Percentiles rank a stretch among this genome's conserved stretches.
These are phyloP conservation scores for Alternaria sp. DNA, from an alignment of 2,329 filamentous ascomycete species.

Conservation along the genomic window DNA sequence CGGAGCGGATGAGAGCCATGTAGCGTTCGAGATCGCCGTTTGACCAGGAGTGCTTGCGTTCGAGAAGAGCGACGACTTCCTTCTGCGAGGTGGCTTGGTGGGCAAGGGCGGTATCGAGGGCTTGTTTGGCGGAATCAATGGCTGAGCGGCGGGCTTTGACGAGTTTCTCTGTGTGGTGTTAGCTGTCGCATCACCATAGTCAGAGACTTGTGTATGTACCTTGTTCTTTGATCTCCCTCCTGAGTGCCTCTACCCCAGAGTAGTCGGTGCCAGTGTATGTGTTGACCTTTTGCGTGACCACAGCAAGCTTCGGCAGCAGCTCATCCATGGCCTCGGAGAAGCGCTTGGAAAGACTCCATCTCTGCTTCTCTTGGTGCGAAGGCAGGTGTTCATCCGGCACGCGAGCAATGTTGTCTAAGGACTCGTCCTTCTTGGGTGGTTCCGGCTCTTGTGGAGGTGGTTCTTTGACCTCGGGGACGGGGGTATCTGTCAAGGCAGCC, in stretches of 20 bases:
- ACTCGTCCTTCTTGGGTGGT: slow-evolving; percentile 13
- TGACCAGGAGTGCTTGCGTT: slow-evolving; percentile 92
- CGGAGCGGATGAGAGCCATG: slow-evolving; percentile 86
- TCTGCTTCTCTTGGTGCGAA: slow-evolving; percentile 59
- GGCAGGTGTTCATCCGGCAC: slow-evolving; percentile 55
- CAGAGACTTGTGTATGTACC: slow-evolving; percentile 47
- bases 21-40: slow-evolving; percentile 90
- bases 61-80: slow-evolving; percentile 91
- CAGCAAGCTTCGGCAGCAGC: slow-evolving; percentile 81
- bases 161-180: slow-evolving; percentile 53
- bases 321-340: slow-evolving; percentile 85
- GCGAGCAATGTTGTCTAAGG: slow-evolving; percentile 36
- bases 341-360: slow-evolving; percentile 65
- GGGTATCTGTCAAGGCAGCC: slow-evolving; percentile 2
- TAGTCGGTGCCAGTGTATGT: slow-evolving; percentile 88
- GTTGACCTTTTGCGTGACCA: slow-evolving; percentile 87
- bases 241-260: slow-evolving; percentile 85
- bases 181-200: neutral
- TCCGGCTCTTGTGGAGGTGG: slow-evolving; percentile 11
- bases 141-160: slow-evolving; percentile 66
- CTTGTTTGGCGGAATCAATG: slow-evolving; percentile 74
- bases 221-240: slow-evolving; percentile 74
- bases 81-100: slow-evolving; percentile 88
- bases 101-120: slow-evolving; percentile 83
- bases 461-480: slow-evolving; percentile 7